Evolutionary conservation across 352 stramenopile genomes (phyloP).

Genomic region (Phytophthora aleatoria): DNA sequence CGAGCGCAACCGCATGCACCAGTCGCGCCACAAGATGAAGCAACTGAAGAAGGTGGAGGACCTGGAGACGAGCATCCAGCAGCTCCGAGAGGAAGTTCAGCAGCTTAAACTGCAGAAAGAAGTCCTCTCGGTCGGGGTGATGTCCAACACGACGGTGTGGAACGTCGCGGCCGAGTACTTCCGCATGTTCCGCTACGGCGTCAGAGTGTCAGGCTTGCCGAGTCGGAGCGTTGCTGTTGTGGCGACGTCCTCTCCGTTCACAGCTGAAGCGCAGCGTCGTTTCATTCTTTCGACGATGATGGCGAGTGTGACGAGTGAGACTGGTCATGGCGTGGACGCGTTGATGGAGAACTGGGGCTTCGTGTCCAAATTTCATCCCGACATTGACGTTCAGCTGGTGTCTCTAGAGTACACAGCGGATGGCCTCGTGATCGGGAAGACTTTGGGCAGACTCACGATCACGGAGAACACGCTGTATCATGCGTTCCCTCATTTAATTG

Average conservation of each 20-base stretch:
- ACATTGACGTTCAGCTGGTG: constrained; percentile 15
- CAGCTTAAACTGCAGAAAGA: constrained; percentile 10
- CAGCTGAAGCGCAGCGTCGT: constrained; percentile 4
- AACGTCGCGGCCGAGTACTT: constrained; percentile 20
- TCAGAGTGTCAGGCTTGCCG: background rate
- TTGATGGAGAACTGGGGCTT: constrained; percentile 20
- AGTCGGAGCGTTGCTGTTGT: background rate
- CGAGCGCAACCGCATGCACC: constrained; percentile 17
- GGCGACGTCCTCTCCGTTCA: background rate
- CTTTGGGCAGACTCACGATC: constrained; percentile 10
- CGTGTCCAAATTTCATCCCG: constrained; percentile 11
- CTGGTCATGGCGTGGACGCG: constrained; percentile 6
- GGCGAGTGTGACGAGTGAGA: constrained; percentile 3
- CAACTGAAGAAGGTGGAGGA: constrained; percentile 8
- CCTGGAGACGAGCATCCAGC: constrained; percentile 8
- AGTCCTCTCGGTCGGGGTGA: background rate
- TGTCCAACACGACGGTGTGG: constrained; percentile 21
- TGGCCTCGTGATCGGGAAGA: constrained; percentile 12
- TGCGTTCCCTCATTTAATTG: constrained; percentile 13
- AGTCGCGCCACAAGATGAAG: constrained; percentile 23
- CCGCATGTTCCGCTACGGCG: constrained; percentile 19
- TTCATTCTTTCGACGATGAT: constrained; percentile 19
- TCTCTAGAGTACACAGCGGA: constrained; percentile 8
- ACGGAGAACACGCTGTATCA: constrained; percentile 16
- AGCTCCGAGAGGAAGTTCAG: constrained; percentile 18